Base-by-base conservation (phyloP, 805 yeast species). In the Starmerella tilneyi region DNA sequence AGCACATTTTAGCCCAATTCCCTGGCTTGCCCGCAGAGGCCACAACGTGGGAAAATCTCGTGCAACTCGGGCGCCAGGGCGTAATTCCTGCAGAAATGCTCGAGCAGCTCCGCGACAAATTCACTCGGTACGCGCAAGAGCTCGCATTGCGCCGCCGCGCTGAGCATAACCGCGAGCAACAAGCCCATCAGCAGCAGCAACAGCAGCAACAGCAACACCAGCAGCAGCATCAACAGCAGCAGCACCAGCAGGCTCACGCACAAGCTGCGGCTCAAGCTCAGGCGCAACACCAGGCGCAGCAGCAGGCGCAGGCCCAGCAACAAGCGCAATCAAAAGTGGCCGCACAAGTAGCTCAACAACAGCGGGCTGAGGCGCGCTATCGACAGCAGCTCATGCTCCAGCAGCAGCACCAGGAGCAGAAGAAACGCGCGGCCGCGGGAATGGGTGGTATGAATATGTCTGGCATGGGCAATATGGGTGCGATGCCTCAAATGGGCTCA, bases 1-100 rank as follows among this genome's bases (percentile, higher is more conserved):
- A 73, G 13, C 74, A 76, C 2, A 61, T 84, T 21, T 63, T 84
- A 17, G 69, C 72, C 43, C 75, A 75, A 55, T 73, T 84, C 38
- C 94, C 94, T 9, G 79, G 74, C 38, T 67, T 84, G 27, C 96
- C 96, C 0, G 79, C 79, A 12, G 80, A 78, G 41, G 79, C 79
- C 23, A 79, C 74, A 53, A 83, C 94, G 6, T 86, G 95, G 95
- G 74, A 76, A 19, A 83, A 78, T 58, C 76, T 84, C 23, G 75
- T 78, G 61, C 80, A 78, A 33, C 71, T 78, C 53, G 63, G 46
- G 23, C 48, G 43, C 20, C 24, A 35, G 28, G 51, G 47, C 50
- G 46, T 40, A 47, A 48, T 49, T 48, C 29, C 56, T 54, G 37
- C 55, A 46, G 56, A 53, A 9, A 63, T 64, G 11, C 43, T 62